Evolutionary conservation across 768 basidiomycete species (phyloP).

Genomic region (Leccinum incarnatum): DNA sequence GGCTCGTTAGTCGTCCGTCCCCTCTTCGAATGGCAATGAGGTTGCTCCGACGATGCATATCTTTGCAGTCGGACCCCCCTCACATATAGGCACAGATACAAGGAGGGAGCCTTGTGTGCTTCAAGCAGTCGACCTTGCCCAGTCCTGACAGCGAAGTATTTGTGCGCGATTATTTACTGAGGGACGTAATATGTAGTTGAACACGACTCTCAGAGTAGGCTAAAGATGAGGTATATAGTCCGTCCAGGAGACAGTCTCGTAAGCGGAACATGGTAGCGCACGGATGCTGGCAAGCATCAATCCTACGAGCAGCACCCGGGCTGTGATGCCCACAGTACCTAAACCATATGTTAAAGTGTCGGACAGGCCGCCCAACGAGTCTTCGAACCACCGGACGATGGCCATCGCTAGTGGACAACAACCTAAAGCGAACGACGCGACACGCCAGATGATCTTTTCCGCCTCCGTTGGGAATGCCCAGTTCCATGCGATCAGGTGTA

Average conservation of each 20-base stretch:
- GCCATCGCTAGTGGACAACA: neutral
- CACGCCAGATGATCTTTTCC: neutral
- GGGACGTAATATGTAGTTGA: neutral
- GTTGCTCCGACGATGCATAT: neutral
- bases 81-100: neutral
- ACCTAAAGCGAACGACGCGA: neutral
- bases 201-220: neutral
- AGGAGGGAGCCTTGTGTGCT: neutral
- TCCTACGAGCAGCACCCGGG: neutral
- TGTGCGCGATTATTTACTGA: neutral
- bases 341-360: neutral
- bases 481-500: conserved; percentile 5
- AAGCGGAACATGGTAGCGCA: neutral
- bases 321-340: neutral
- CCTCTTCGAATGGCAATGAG: no score
- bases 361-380: neutral
- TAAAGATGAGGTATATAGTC: conserved; percentile 5
- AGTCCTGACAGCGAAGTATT: neutral
- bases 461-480: neutral
- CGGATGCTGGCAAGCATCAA: conserved; percentile 5
- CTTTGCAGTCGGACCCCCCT: neutral
- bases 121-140: neutral
- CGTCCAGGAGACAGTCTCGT: neutral
- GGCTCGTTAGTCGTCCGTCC: no score
- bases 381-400: neutral